Evolutionary conservation across 202 grass and related monocot species (phyloP).

Genomic region (Bolboschoenoplectus hybrid): DNA sequence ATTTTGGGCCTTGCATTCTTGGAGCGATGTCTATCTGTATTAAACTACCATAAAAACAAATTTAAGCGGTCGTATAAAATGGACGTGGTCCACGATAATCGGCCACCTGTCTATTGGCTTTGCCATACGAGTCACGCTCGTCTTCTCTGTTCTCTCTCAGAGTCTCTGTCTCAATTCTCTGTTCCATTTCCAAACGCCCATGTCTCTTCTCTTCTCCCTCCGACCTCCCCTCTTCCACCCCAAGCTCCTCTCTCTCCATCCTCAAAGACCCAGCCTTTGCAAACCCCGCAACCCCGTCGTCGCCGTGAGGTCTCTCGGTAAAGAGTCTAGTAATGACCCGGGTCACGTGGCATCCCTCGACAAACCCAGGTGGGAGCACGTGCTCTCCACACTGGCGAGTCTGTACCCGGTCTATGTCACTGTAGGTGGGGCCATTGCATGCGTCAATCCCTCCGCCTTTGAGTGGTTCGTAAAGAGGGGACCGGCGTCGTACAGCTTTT

Average conservation of each 20-base stretch:
- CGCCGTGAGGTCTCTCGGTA: conserved; percentile 33
- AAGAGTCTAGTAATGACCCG: not conserved
- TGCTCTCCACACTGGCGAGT: conserved; percentile 50
- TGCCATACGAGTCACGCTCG: not conserved
- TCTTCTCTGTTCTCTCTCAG: not conserved
- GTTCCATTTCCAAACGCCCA: conserved; percentile 9
- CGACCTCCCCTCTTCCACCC: not conserved
- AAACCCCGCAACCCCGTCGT: not conserved
- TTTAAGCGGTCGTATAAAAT: too few species aligned
- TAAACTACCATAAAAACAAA: too few species aligned
- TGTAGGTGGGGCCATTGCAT: conserved; percentile 48
- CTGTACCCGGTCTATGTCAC: conserved; percentile 72
- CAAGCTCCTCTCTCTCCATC: not conserved
- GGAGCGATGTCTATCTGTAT: too few species aligned
- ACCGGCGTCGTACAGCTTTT: conserved; percentile 64
- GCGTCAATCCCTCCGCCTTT: conserved; percentile 57
- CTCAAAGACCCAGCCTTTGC: not conserved
- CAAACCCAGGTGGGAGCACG: conserved; percentile 43
- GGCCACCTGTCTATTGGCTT: not conserved
- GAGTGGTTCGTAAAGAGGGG: conserved; percentile 58
- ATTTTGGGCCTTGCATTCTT: too few species aligned
- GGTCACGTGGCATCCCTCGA: not conserved
- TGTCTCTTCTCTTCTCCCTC: conserved; percentile 49
- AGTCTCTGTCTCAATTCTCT: too few species aligned
- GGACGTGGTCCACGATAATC: not conserved